These are phyloP conservation scores for Aspergillus bertholletiae DNA, from an alignment of 495 filamentous ascomycete species.

Conservation along the genomic window DNA sequence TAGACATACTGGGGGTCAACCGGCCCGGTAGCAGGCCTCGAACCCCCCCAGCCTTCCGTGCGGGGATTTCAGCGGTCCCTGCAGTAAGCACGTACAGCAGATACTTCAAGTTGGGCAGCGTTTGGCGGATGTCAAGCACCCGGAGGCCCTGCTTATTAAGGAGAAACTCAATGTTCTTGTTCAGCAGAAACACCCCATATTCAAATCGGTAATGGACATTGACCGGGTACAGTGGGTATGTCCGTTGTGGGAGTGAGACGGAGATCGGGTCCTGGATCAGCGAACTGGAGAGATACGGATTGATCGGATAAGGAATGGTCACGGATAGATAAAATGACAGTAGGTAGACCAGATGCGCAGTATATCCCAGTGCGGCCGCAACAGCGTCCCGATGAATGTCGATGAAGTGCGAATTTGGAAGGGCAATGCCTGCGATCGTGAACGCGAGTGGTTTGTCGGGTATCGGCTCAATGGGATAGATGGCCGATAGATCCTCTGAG, in stretches of 20 bases:
- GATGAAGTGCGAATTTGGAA: conserved; percentile 76
- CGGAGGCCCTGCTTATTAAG: conserved; percentile 69
- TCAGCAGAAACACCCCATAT: conserved; percentile 90
- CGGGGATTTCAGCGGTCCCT: conserved; percentile 71
- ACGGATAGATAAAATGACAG: conserved; percentile 80
- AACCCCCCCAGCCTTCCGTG: conserved; percentile 73
- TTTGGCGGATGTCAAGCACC: conserved; percentile 83
- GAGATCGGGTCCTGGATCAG: conserved; percentile 79
- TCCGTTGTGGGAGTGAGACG: conserved; percentile 59
- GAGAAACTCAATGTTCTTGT: conserved; percentile 88
- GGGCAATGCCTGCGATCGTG: conserved; percentile 66
- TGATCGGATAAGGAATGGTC: conserved; percentile 77
- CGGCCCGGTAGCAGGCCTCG: conserved; percentile 51
- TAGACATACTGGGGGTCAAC: conserved; percentile 33
- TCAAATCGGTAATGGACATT: conserved; percentile 83
- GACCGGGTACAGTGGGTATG: conserved; percentile 77
- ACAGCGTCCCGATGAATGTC: conserved; percentile 61
- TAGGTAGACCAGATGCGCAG: conserved; percentile 70
- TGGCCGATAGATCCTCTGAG: conserved; percentile 70
- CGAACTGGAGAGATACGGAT: conserved; percentile 65
- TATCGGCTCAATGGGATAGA: conserved; percentile 76
- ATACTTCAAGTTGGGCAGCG: conserved; percentile 89
- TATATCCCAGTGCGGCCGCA: conserved; percentile 79
- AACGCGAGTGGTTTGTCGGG: conserved; percentile 64
- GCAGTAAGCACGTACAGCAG: conserved; percentile 83